Conservation (phyloP, 495 filamentous ascomycete genomes). For the Friedmanniomyces endolithicus region DNA sequence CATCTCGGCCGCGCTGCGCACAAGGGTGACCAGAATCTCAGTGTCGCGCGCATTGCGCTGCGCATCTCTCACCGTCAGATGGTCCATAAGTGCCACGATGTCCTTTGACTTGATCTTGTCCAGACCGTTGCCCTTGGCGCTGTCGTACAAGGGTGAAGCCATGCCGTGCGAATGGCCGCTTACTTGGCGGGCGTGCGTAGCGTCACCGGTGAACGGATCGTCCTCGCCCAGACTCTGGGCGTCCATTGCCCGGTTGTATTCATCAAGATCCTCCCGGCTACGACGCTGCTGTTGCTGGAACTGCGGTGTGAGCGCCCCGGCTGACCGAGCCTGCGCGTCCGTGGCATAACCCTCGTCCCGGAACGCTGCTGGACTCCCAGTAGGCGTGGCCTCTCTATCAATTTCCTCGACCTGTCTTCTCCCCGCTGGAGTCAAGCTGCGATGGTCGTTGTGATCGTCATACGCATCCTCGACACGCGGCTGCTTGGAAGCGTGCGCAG, state of each 20-base stretch:
- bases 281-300: constrained; percentile 25
- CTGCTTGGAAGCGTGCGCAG: constrained; percentile 4
- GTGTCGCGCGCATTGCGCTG: constrained; percentile 95
- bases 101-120: constrained; percentile 94
- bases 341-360: constrained; percentile 19
- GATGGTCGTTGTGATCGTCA: background rate
- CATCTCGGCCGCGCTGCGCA: constrained; percentile 92
- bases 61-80: constrained; percentile 92
- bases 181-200: constrained; percentile 51
- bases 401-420: background rate
- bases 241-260: constrained; percentile 24
- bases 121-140: constrained; percentile 75
- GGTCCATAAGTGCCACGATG: constrained; percentile 95
- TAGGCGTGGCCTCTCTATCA: constrained; percentile 14
- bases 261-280: constrained; percentile 37
- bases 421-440: constrained; percentile 3
- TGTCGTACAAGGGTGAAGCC: constrained; percentile 81
- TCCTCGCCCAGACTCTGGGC: constrained; percentile 47
- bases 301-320: constrained; percentile 47
- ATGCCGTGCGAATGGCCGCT: constrained; percentile 87
- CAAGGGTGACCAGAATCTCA: constrained; percentile 88
- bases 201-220: constrained; percentile 31
- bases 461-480: constrained; percentile 12
- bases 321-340: constrained; percentile 34
- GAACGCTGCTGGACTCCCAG: constrained; percentile 11